Percentiles rank a stretch among this genome's conserved stretches.
phyloP scores from a whole-genome alignment of 1,284 basidiomycete genomes.

The Ganoderma multipileum region DNA sequence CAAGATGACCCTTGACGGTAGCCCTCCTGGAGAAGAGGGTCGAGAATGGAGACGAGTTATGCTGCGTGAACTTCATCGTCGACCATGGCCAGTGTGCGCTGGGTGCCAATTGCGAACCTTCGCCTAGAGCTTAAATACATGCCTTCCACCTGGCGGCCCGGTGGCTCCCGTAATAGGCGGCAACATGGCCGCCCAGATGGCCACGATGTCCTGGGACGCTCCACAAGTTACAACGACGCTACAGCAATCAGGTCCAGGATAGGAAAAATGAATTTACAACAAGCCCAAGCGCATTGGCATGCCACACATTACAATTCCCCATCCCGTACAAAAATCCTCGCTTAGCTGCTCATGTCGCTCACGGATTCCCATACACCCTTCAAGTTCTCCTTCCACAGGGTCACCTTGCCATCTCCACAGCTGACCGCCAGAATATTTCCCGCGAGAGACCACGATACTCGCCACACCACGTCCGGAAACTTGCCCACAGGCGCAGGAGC shows the following conservation, averaged over 20 bases:
- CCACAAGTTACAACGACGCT: background rate
- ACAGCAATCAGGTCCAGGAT: background rate
- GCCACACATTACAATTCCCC: background rate
- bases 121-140: background rate
- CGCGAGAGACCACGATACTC: conserved; percentile 96
- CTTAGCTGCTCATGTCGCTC: conserved; percentile 85
- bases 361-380: conserved; percentile 97
- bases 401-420: conserved; percentile 98
- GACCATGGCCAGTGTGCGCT: conserved; percentile 2
- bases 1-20: conserved; percentile 19
- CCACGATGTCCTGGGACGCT: no score
- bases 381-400: conserved; percentile 97
- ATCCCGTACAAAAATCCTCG: background rate
- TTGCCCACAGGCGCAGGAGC: conserved; percentile 62
- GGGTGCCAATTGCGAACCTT: background rate
- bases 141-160: background rate
- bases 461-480: conserved; percentile 97
- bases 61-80: conserved; percentile 24
- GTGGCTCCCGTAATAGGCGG: no score
- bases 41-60: conserved; percentile 21
- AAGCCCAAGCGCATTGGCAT: background rate
- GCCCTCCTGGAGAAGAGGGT: conserved; percentile 13
- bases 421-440: conserved; percentile 97
- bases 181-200: background rate
- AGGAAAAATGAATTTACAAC: background rate